Evolutionary conservation across 495 filamentous ascomycete species (phyloP).

Genomic region (Astrocystis sublimbata): DNA sequence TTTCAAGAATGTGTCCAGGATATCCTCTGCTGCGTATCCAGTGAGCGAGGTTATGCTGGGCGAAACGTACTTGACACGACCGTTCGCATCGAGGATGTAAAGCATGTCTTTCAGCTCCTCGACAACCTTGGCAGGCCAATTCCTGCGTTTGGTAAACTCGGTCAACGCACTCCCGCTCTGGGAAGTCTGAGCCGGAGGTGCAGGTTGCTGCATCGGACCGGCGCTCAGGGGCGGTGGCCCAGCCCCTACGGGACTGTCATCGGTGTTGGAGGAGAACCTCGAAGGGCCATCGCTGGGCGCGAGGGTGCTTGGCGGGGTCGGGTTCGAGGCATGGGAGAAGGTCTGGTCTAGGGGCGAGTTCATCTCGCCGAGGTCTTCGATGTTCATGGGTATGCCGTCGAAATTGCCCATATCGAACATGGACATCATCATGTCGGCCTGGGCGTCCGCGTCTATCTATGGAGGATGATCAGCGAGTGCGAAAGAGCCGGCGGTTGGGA

Average conservation of each 20-base stretch:
- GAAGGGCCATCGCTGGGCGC: constrained; percentile 25
- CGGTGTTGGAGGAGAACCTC: constrained; percentile 27
- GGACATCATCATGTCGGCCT: constrained; percentile 41
- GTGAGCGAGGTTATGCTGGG: constrained; percentile 78
- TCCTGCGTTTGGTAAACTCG: constrained; percentile 79
- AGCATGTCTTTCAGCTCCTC: constrained; percentile 89
- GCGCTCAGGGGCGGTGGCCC: constrained; percentile 29
- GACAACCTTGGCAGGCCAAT: constrained; percentile 87
- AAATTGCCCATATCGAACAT: constrained; percentile 41
- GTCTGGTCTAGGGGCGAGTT: constrained; percentile 21
- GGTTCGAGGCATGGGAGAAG: constrained; percentile 22
- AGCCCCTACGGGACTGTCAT: constrained; percentile 44
- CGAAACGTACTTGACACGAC: constrained; percentile 80
- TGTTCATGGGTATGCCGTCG: constrained; percentile 41
- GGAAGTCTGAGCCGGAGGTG: constrained; percentile 45
- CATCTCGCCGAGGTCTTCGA: constrained; percentile 31
- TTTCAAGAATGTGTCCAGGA: constrained; percentile 71
- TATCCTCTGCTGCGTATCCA: constrained; percentile 67
- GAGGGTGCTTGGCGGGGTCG: constrained; percentile 25
- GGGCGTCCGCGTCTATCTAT: constrained; percentile 18
- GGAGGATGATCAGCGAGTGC: constrained; percentile 14
- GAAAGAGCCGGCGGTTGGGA: not conserved
- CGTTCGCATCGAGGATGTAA: constrained; percentile 81
- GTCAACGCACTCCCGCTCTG: constrained; percentile 66
- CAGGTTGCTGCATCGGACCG: constrained; percentile 10